phyloP scores from a whole-genome alignment of 1,139 yeast genomes.

The Lodderomyces orthopsilosis region DNA sequence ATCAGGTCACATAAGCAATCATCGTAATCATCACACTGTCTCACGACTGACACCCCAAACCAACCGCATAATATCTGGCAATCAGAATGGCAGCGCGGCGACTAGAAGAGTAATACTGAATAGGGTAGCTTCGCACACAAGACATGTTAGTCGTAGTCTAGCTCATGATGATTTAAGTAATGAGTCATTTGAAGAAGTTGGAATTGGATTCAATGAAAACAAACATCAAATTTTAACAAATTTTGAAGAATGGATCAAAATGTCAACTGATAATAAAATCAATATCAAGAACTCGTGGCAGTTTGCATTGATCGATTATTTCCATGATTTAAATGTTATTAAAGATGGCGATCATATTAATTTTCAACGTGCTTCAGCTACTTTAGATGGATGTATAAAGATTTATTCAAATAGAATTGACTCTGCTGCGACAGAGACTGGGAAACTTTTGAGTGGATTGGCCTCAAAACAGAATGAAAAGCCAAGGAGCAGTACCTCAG shows the following conservation, averaged over 20 bases:
- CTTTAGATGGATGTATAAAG: slow-evolving; percentile 41
- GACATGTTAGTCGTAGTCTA: slow-evolving; percentile 21
- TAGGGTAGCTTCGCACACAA: slow-evolving; percentile 15
- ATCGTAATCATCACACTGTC: neutral
- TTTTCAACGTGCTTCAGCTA: slow-evolving; percentile 42
- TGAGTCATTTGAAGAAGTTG: slow-evolving; percentile 32
- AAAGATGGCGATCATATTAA: slow-evolving; percentile 44
- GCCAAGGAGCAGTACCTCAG: neutral
- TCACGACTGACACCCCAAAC: slow-evolving; percentile 4
- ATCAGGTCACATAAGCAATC: neutral
- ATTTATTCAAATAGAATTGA: slow-evolving; percentile 65
- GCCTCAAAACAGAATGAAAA: slow-evolving; percentile 26
- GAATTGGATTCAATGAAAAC: slow-evolving; percentile 45
- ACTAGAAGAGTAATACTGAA: slow-evolving; percentile 10
- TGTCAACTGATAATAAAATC: slow-evolving; percentile 85
- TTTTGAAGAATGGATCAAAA: slow-evolving; percentile 87
- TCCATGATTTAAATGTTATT: slow-evolving; percentile 48
- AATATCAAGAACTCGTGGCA: slow-evolving; percentile 66
- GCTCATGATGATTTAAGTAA: slow-evolving; percentile 11
- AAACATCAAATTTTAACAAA: slow-evolving; percentile 51
- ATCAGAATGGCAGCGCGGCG: neutral
- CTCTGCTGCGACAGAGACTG: slow-evolving; percentile 88
- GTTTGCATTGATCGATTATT: slow-evolving; percentile 84
- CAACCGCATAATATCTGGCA: slow-evolving; percentile 6
- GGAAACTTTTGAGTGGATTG: slow-evolving; percentile 76